Percentiles rank a stretch among this genome's conserved stretches.
phyloP scores from a whole-genome alignment of 2,329 filamentous ascomycete genomes.

The Calonectria leucothoes region DNA sequence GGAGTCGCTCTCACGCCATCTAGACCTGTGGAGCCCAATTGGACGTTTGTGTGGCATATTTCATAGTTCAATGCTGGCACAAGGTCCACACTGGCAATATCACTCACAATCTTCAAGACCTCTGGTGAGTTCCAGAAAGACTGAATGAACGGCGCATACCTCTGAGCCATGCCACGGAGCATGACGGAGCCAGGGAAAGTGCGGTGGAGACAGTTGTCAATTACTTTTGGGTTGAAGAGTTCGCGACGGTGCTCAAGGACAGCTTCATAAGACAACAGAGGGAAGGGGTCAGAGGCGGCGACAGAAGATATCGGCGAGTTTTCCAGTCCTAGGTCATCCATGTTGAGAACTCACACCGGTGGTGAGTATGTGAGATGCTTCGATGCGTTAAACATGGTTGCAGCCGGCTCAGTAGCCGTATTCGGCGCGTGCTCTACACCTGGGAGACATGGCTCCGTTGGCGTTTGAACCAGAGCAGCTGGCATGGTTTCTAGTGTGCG shows the following conservation, averaged over 20 bases:
- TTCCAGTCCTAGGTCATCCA: constrained; percentile 71
- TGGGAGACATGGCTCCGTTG: background rate
- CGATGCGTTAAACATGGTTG: background rate
- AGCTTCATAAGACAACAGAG: constrained; percentile 71
- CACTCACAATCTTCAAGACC: constrained; percentile 64
- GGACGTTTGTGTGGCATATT: constrained; percentile 68
- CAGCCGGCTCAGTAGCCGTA: background rate
- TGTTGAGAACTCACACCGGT: constrained; percentile 63
- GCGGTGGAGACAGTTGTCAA: constrained; percentile 66
- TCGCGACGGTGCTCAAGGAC: constrained; percentile 72
- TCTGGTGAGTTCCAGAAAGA: constrained; percentile 65
- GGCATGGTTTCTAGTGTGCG: background rate
- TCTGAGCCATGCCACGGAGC: constrained; percentile 57
- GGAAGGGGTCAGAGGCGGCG: constrained; percentile 74
- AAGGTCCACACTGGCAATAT: constrained; percentile 68
- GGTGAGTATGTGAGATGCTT: constrained; percentile 67
- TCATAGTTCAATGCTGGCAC: constrained; percentile 68
- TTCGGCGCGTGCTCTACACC: background rate
- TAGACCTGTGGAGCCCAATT: constrained; percentile 33
- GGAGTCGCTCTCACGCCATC: constrained; percentile 41
- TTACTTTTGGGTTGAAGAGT: constrained; percentile 67
- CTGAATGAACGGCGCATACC: constrained; percentile 47
- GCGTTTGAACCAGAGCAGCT: background rate
- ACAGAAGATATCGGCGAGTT: constrained; percentile 69
- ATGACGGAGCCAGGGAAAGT: constrained; percentile 61